phyloP scores from a whole-genome alignment of 331 rosid species.

The Malus hybrid region DNA sequence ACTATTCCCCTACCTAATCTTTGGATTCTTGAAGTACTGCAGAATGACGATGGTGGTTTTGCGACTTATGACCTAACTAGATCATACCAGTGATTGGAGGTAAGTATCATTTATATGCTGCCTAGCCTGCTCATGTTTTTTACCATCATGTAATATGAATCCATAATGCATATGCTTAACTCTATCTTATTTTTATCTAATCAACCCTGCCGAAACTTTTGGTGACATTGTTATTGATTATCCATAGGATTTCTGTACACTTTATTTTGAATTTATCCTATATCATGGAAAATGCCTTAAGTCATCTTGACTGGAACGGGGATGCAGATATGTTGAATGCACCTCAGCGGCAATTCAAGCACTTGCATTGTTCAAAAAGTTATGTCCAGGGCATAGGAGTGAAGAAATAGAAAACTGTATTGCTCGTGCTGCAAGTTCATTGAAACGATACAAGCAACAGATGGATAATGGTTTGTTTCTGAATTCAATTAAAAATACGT shows the following conservation, averaged over 20 bases:
- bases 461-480: conserved; percentile 28
- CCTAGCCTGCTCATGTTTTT: neutral
- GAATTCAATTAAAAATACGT: neutral
- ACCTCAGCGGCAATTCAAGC: conserved; percentile 36
- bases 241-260: conserved; percentile 16
- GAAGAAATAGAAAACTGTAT: conserved; percentile 20
- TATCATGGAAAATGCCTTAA: neutral
- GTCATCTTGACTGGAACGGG: neutral
- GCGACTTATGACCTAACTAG: conserved; percentile 29
- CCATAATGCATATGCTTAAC: neutral
- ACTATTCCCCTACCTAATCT: neutral
- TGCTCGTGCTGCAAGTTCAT: conserved; percentile 26
- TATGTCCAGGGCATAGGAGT: conserved; percentile 25
- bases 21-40: neutral
- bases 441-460: conserved; percentile 22
- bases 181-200: conserved; percentile 10
- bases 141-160: neutral
- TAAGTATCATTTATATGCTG: neutral
- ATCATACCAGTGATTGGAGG: conserved; percentile 32
- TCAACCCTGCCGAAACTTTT: conserved; percentile 34
- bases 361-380: conserved; percentile 18
- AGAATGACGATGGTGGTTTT: conserved; percentile 28
- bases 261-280: neutral
- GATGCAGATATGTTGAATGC: conserved; percentile 30
- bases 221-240: conserved; percentile 35